Conservation (phyloP, 1,139 yeast genomes). For the Kazachstania sp. region DNA sequence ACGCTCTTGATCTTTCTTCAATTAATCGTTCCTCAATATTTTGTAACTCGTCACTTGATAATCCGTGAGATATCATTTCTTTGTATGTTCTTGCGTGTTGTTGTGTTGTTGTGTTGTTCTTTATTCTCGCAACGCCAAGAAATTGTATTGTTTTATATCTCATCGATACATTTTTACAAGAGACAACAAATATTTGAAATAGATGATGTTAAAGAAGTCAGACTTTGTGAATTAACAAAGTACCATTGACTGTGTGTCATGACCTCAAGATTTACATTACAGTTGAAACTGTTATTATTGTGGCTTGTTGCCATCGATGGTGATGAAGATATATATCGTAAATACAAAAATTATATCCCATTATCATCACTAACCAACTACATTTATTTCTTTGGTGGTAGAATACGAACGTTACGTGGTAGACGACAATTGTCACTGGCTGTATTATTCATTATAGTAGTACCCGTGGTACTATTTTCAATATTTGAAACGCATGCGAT, state of each 20-base stretch:
- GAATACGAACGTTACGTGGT: constrained; percentile 39
- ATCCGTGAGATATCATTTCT: background rate
- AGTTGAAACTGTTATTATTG: constrained; percentile 10
- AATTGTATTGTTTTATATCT: too few relatives aligned
- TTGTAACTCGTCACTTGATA: background rate
- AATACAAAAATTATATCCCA: constrained; percentile 12
- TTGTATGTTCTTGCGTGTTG: background rate
- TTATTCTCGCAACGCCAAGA: too few relatives aligned
- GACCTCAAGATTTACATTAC: background rate
- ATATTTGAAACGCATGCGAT: constrained; percentile 34
- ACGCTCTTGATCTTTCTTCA: constrained; percentile 42
- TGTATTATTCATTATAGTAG: constrained; percentile 34
- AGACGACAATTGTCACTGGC: constrained; percentile 34
- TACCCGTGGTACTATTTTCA: constrained; percentile 46
- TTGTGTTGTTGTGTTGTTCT: background rate
- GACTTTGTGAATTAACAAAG: too few relatives aligned
- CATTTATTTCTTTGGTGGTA: constrained; percentile 56
- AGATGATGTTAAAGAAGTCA: too few relatives aligned
- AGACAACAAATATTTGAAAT: too few relatives aligned
- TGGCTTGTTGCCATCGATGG: constrained; percentile 28
- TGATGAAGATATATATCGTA: constrained; percentile 11
- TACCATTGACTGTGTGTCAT: too few relatives aligned
- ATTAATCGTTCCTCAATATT: background rate
- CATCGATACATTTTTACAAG: too few relatives aligned
- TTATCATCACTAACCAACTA: constrained; percentile 25